These are phyloP conservation scores for Trichoderma virens DNA, from an alignment of 495 filamentous ascomycete genomes.

Conservation along the genomic window DNA sequence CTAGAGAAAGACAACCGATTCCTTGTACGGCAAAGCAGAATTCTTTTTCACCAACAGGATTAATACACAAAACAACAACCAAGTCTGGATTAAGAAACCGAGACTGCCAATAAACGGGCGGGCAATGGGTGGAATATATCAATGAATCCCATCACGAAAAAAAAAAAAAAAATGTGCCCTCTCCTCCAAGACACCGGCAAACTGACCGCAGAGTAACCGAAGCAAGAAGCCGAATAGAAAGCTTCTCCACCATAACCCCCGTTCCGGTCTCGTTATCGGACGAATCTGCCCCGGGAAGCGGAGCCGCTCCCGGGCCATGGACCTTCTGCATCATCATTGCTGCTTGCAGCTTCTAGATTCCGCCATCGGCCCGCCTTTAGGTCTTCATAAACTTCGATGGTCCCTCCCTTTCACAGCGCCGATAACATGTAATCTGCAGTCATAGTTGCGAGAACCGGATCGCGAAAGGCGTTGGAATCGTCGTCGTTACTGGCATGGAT, in stretches of 20 bases:
- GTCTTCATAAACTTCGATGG: background rate
- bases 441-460: background rate
- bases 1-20: background rate
- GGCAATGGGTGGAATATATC: no score
- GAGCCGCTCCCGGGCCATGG: background rate
- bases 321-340: background rate
- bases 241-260: background rate
- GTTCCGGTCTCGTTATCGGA: background rate
- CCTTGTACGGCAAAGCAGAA: background rate
- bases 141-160: no score
- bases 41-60: background rate
- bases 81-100: background rate
- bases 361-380: slow-evolving; percentile 7
- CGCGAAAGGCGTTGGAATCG: no score
- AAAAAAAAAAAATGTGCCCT: background rate
- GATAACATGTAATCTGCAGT: background rate
- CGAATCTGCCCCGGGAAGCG: background rate
- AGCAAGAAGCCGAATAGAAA: slow-evolving; percentile 1
- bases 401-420: background rate
- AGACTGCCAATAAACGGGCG: no score
- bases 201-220: background rate
- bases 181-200: background rate
- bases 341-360: background rate
- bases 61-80: background rate
- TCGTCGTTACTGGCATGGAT: background rate